phyloP scores from a whole-genome alignment of 1,284 basidiomycete species.

The Melampsora americana region DNA sequence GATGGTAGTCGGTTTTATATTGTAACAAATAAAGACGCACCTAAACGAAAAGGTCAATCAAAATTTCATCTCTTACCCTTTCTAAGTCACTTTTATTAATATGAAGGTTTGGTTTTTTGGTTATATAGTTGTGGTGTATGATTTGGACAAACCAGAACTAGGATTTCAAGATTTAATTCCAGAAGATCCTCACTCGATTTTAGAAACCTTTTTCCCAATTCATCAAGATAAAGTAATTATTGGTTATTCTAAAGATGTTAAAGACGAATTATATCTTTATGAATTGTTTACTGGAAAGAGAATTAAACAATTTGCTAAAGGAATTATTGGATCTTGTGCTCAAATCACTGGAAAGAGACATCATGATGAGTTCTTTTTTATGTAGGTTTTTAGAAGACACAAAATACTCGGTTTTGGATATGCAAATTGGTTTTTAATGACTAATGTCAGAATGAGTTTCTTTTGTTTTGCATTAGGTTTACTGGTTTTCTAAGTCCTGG shows the following conservation, averaged over 20 bases:
- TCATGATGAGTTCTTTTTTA: conserved; percentile 67
- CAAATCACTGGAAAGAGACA: conserved; percentile 61
- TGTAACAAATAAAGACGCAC: conserved; percentile 45
- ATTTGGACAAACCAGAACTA: conserved; percentile 61
- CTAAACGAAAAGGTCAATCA: conserved; percentile 28
- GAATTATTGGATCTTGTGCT: conserved; percentile 69
- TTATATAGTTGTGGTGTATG: conserved; percentile 64
- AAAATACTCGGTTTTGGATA: too few species aligned
- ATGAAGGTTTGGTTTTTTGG: not conserved
- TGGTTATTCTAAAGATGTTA: conserved; percentile 73
- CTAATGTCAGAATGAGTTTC: too few species aligned
- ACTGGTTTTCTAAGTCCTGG: conserved; percentile 73
- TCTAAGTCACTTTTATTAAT: not conserved
- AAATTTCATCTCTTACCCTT: conserved; percentile 57
- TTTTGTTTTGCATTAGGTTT: conserved; percentile 54
- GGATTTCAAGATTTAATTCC: conserved; percentile 66
- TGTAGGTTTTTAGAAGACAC: too few species aligned
- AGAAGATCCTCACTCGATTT: conserved; percentile 65
- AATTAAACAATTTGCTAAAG: conserved; percentile 63
- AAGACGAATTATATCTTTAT: conserved; percentile 76
- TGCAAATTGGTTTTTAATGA: too few species aligned
- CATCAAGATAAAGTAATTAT: conserved; percentile 64
- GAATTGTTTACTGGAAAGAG: conserved; percentile 61
- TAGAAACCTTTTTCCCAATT: conserved; percentile 62
- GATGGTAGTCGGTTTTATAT: conserved; percentile 47